Base-by-base conservation (phyloP, 345 rosid species). In the Eucalyptus dawsonii region DNA sequence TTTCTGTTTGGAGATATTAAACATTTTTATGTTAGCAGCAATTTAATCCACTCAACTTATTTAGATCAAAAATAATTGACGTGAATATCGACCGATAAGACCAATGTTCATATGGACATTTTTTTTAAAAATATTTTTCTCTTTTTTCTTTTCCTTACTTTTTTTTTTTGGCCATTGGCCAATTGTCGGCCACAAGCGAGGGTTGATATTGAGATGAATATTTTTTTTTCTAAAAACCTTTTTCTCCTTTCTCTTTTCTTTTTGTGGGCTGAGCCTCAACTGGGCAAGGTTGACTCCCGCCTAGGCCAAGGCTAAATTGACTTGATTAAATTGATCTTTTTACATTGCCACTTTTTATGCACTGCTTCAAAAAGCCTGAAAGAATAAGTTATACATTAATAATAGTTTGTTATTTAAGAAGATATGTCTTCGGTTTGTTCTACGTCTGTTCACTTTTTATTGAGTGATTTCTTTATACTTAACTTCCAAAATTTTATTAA, bases 71-170 rank as follows among this genome's bases (percentile, higher is more conserved):
- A 22, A 56, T 56, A 22, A 56, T 24, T 9, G 29, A 24, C 3
- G 6, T 22, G 62, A 10, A 56, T 10, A 9, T 56, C 12, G 11
- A 56, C 6, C 0, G 1, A 12, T 10, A 24, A 9, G 13, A 56
- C 6, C 14, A 4, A 2, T 4, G 3, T 4, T 22, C 6, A 24
- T 10, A 2, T 24, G 12, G 29, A 22, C 3, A 9, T 56, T 56
- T 56, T 54, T 22, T 22, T 24, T 0, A 3, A 19, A 53, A 24
- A 56, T 56, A 9, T 8, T 9, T 24, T 22, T 56, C 5, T 22
- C 3, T 4, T 56, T 56, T 56, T 56, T 0, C 12, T 56, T 56
- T 24, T 8, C 1, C 11, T 56, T 56, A 17, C 29, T 0, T 16
- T 56, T 56, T 22, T 8, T 54, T 56, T 56, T 9, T 4, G 13